Percentiles rank a stretch among this genome's conserved stretches.
These are phyloP conservation scores for Colletotrichum orchidophilum DNA, from an alignment of 2,329 filamentous ascomycete species.

Conservation along the genomic window DNA sequence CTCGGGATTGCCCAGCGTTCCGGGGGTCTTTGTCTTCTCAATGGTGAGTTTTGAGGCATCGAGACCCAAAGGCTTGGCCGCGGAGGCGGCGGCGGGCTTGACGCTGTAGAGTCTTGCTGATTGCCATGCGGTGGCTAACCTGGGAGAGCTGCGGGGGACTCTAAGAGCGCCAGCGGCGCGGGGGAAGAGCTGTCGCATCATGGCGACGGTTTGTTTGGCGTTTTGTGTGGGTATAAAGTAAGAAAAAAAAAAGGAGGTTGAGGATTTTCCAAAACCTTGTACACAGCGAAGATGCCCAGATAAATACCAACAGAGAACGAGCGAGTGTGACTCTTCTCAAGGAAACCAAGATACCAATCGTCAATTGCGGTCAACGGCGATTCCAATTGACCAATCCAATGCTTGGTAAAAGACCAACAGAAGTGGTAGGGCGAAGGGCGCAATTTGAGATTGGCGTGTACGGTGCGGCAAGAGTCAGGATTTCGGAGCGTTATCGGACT, in stretches of 20 bases:
- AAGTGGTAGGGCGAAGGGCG: constrained; percentile 7
- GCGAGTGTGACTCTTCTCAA: constrained; percentile 1
- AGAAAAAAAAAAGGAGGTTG: not conserved
- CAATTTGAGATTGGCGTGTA: constrained; percentile 22
- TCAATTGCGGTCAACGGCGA: not conserved
- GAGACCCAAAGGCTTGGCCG: constrained; percentile 69
- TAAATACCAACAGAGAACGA: not conserved
- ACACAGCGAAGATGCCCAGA: not conserved
- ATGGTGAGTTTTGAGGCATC: constrained; percentile 82
- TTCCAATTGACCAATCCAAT: constrained; percentile 26
- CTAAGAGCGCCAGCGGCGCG: constrained; percentile 45
- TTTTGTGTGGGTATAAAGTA: not conserved
- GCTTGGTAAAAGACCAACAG: constrained; percentile 14
- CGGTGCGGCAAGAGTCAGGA: constrained; percentile 22
- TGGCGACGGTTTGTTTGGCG: constrained; percentile 37
- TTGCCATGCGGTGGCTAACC: constrained; percentile 44
- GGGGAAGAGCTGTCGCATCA: constrained; percentile 57
- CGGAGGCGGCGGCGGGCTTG: constrained; percentile 58
- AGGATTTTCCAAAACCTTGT: not conserved
- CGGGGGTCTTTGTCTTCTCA: constrained; percentile 79
- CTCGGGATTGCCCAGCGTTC: constrained; percentile 76
- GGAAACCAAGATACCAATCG: not conserved
- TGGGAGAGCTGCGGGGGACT: constrained; percentile 39
- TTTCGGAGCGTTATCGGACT: constrained; percentile 43
- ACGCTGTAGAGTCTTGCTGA: constrained; percentile 61